These are phyloP conservation scores for Gossypium thurberi DNA, from an alignment of 345 rosid species.

Conservation along the genomic window DNA sequence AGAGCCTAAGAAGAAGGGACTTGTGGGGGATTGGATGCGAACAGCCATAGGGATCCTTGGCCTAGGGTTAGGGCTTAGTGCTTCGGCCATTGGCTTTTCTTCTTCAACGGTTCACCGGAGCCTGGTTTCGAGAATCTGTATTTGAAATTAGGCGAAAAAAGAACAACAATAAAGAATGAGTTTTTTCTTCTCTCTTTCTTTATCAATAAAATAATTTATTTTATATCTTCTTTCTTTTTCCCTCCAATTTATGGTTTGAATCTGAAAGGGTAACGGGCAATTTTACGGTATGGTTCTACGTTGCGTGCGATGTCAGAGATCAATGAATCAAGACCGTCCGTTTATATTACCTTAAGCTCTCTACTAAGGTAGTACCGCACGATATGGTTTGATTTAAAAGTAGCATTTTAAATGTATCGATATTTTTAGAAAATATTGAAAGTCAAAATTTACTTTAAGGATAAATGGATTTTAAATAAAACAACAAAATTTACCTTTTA, in stretches of 20 bases:
- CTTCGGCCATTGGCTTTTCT: constrained; percentile 47
- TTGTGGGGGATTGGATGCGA: constrained; percentile 74
- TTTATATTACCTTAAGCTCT: not conserved
- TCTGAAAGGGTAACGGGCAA: not conserved
- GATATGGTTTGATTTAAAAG: too few species aligned
- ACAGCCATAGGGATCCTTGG: constrained; percentile 41
- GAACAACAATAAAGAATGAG: too few species aligned
- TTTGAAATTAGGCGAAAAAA: not conserved
- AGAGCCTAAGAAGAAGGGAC: constrained; percentile 75
- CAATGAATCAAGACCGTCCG: not conserved
- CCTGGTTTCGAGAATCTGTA: not conserved
- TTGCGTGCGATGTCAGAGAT: not conserved
- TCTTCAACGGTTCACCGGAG: constrained; percentile 3
- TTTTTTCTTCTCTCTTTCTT: too few species aligned
- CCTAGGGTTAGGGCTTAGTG: constrained; percentile 63
- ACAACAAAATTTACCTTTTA: too few species aligned
- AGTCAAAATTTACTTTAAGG: too few species aligned
- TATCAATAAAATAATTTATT: not conserved
- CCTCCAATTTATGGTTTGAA: constrained; percentile 40
- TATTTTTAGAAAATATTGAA: too few species aligned
- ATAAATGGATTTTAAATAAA: too few species aligned
- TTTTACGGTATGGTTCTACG: not conserved
- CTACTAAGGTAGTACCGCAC: too few species aligned
- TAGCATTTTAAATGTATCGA: too few species aligned
- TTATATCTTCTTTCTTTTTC: constrained; percentile 18